A percentile compares a stretch with the other conserved stretches of the same genome.
These are phyloP conservation scores for Dactylellina sp. DNA, from an alignment of 2,329 filamentous ascomycete species.

Conservation along the genomic window DNA sequence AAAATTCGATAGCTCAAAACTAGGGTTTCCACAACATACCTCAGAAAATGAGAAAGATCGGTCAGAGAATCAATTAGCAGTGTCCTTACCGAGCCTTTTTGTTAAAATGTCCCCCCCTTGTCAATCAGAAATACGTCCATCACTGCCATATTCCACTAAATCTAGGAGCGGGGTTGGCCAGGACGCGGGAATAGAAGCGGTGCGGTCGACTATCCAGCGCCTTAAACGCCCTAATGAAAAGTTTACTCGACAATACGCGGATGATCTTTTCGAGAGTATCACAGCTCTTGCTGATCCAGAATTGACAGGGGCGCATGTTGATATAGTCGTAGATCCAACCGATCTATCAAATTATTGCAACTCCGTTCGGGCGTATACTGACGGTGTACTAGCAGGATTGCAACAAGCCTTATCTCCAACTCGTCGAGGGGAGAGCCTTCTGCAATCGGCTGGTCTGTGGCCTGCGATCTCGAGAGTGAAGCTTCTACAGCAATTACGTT, in stretches of 20 bases:
- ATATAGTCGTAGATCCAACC: not conserved
- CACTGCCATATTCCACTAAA: not conserved
- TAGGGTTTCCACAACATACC: too few relatives aligned
- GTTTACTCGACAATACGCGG: constrained; percentile 22
- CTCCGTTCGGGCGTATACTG: too few relatives aligned
- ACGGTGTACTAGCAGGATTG: too few relatives aligned
- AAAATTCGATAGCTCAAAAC: not conserved
- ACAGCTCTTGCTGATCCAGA: constrained; percentile 2
- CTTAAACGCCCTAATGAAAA: not conserved
- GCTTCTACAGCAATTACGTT: constrained; percentile 8
- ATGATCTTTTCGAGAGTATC: constrained; percentile 19
- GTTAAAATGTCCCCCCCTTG: too few relatives aligned
- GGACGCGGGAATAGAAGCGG: not conserved
- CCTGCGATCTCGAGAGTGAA: constrained; percentile 11
- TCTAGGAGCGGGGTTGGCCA: not conserved
- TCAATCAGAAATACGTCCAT: not conserved
- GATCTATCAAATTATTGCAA: too few relatives aligned
- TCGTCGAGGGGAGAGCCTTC: not conserved
- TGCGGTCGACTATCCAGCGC: not conserved
- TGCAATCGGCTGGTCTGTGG: constrained; percentile 52
- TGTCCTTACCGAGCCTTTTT: too few relatives aligned
- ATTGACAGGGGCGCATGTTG: not conserved
- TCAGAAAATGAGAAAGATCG: not conserved
- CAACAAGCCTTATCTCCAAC: not conserved
- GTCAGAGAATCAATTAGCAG: not conserved